Conservation (phyloP, 805 yeast species). For the Saccharomycopsis selenospora region DNA sequence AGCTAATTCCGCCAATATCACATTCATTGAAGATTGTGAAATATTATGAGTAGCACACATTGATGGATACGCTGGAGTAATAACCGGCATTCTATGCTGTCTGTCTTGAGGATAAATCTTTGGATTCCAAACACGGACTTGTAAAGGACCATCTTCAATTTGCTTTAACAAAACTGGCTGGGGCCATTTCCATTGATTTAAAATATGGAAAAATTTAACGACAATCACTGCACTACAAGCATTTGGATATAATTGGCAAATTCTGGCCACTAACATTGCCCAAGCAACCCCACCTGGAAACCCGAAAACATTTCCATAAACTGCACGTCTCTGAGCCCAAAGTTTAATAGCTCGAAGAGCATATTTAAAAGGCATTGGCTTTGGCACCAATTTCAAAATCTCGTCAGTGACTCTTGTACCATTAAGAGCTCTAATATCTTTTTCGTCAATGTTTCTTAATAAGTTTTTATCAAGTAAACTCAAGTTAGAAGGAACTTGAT, state of each 20-base stretch:
- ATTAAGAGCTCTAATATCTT: constrained; percentile 80
- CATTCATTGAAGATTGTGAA: constrained; percentile 76
- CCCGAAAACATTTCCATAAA: constrained; percentile 91
- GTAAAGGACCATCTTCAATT: constrained; percentile 95
- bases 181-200: constrained; percentile 95
- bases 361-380: constrained; percentile 84
- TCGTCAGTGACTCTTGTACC: constrained; percentile 98
- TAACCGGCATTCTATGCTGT: constrained; percentile 92
- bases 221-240: constrained; percentile 90
- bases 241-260: constrained; percentile 93
- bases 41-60: constrained; percentile 99
- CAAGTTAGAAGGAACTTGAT: constrained; percentile 71
- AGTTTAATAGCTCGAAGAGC: constrained; percentile 88
- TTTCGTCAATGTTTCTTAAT: constrained; percentile 81
- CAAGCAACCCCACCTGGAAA: constrained; percentile 99
- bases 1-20: constrained; percentile 69
- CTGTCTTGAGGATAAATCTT: constrained; percentile 82
- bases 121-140: constrained; percentile 97
- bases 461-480: constrained; percentile 80
- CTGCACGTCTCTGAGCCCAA: constrained; percentile 95
- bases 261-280: constrained; percentile 99
- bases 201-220: constrained; percentile 80
- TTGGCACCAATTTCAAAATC: constrained; percentile 82
- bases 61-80: constrained; percentile 96
- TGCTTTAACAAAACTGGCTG: constrained; percentile 90